Evolutionary conservation across 1,284 basidiomycete species (phyloP).

Genomic region (Cerioporus squamosus): DNA sequence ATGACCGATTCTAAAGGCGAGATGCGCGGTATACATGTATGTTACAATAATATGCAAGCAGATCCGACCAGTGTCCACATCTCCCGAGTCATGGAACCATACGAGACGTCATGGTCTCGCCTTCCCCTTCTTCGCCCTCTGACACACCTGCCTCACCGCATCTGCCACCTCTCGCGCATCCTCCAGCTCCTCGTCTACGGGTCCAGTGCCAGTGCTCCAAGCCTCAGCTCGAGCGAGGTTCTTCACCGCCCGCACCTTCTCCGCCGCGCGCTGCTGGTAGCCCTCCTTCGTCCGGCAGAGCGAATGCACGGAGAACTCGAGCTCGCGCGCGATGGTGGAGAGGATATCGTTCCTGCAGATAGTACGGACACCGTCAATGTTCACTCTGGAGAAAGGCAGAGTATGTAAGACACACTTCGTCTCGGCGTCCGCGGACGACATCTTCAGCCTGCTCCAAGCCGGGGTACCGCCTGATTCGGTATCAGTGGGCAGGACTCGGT

Average conservation of each 20-base stretch:
- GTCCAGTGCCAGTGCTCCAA: constrained; percentile 26
- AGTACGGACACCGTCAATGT: no score
- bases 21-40: no score
- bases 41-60: no score
- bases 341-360: constrained; percentile 30
- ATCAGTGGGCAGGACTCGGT: constrained; percentile 35
- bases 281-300: constrained; percentile 51
- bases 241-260: constrained; percentile 37
- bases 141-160: constrained; percentile 31
- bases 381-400: no score
- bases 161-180: constrained; percentile 44
- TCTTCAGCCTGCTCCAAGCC: not conserved
- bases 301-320: constrained; percentile 50
- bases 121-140: not conserved
- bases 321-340: constrained; percentile 40
- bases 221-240: constrained; percentile 29
- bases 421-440: not conserved
- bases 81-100: no score
- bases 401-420: no score
- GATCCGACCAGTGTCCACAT: no score
- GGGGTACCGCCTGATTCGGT: not conserved
- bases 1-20: no score
- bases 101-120: no score
- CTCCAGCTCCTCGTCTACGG: constrained; percentile 38
- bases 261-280: constrained; percentile 42